Percentiles rank a stretch among this genome's conserved stretches.
These are phyloP conservation scores for Streptanthus diversifolius DNA, from an alignment of 345 rosid species.

Conservation along the genomic window DNA sequence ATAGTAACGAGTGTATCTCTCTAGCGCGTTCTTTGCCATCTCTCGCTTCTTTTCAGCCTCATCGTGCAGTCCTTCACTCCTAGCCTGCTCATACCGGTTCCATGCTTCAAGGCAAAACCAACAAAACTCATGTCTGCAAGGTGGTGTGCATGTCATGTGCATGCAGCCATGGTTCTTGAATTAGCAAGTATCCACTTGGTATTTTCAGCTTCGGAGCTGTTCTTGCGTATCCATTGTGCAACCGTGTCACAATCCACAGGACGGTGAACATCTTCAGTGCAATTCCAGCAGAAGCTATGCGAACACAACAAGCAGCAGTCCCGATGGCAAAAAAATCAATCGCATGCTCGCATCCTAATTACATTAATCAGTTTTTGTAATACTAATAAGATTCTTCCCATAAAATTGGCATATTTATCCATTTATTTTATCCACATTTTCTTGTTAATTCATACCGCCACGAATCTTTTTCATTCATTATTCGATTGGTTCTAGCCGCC, in stretches of 20 bases:
- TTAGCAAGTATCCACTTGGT: neutral
- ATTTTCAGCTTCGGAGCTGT: neutral
- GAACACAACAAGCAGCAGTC: neutral
- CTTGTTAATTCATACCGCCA: neutral
- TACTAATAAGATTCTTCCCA: too few species aligned
- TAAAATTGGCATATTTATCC: neutral
- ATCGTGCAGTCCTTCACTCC: neutral
- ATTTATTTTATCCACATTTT: too few species aligned
- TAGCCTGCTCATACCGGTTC: neutral
- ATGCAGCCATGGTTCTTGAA: neutral
- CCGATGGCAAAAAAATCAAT: neutral
- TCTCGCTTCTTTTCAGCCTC: neutral
- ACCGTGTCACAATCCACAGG: slow-evolving; percentile 7
- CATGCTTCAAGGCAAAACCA: neutral
- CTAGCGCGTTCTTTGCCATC: neutral
- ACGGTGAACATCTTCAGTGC: neutral
- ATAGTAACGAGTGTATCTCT: neutral
- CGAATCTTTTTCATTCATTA: neutral
- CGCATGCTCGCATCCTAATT: neutral
- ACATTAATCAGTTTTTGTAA: too few species aligned
- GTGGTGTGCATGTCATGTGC: slow-evolving; percentile 2
- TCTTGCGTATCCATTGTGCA: neutral
- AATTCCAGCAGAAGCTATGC: slow-evolving; percentile 15
- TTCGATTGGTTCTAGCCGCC: neutral
- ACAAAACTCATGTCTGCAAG: neutral